These are phyloP conservation scores for Xylariaceae sp. DNA, from an alignment of 2,329 filamentous ascomycete genomes.

Conservation along the genomic window DNA sequence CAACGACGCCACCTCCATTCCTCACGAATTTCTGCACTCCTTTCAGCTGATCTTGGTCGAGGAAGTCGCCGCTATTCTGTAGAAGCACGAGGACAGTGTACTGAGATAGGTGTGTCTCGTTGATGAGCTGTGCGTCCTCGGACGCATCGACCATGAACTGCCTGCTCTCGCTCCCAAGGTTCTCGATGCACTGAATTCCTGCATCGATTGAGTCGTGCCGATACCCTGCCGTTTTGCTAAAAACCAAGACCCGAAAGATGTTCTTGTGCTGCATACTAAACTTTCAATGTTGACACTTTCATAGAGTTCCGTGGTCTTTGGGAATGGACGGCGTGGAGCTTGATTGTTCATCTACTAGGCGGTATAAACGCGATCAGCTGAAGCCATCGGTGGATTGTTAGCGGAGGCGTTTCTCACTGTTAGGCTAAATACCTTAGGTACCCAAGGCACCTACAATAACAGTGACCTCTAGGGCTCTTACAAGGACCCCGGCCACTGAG, in stretches of 20 bases:
- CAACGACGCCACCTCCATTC: slow-evolving; percentile 34
- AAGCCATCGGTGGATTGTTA: too few relatives aligned
- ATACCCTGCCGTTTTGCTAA: slow-evolving; percentile 34
- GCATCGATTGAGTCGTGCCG: slow-evolving; percentile 36
- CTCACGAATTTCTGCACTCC: slow-evolving; percentile 30
- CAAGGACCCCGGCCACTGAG: too few relatives aligned
- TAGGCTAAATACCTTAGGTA: too few relatives aligned
- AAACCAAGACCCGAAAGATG: slow-evolving; percentile 31
- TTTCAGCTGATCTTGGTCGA: slow-evolving; percentile 27
- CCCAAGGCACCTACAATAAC: too few relatives aligned
- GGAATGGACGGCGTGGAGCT: too few relatives aligned
- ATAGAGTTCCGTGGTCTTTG: too few relatives aligned
- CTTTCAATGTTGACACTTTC: too few relatives aligned
- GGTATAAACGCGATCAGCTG: too few relatives aligned
- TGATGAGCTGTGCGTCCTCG: slow-evolving; percentile 33
- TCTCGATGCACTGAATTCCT: slow-evolving; percentile 28
- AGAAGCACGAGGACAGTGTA: slow-evolving; percentile 21
- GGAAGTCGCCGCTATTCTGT: slow-evolving; percentile 34
- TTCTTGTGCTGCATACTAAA: too few relatives aligned
- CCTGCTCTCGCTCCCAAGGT: slow-evolving; percentile 16
- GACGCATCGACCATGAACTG: slow-evolving; percentile 24
- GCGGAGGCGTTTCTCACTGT: too few relatives aligned
- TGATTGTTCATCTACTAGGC: too few relatives aligned
- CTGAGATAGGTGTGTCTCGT: slow-evolving; percentile 20
- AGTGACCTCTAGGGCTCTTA: too few relatives aligned